Conservation (phyloP, 768 basidiomycete species). For the Tylopilus subfusipes region DNA sequence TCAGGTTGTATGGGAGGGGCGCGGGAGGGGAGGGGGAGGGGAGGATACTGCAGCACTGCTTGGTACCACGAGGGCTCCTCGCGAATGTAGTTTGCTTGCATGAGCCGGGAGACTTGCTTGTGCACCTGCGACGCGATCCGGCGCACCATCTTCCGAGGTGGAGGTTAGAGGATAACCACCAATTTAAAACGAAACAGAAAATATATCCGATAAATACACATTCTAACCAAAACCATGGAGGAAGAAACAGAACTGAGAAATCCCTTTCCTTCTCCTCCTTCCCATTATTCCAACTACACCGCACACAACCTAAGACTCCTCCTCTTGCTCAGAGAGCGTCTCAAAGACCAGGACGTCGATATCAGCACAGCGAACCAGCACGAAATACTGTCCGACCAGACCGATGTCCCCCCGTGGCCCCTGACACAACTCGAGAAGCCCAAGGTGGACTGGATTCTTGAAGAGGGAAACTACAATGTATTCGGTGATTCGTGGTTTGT, state of each 20-base stretch:
- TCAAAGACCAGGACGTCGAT: slow-evolving; percentile 35
- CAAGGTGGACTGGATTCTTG: slow-evolving; percentile 85
- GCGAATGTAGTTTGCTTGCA: slow-evolving; percentile 60
- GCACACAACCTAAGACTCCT: slow-evolving; percentile 69
- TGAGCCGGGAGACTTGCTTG: slow-evolving; percentile 77
- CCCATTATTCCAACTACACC: slow-evolving; percentile 77
- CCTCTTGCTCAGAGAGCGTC: slow-evolving; percentile 54
- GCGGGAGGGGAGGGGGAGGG: slow-evolving; percentile 78
- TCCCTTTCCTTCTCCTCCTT: slow-evolving; percentile 87
- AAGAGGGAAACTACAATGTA: slow-evolving; percentile 76
- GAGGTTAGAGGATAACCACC: not conserved
- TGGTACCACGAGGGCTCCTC: slow-evolving; percentile 78
- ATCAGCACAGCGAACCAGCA: slow-evolving; percentile 49
- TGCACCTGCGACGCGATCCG: slow-evolving; percentile 86
- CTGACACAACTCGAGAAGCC: slow-evolving; percentile 78
- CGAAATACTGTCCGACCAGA: slow-evolving; percentile 64
- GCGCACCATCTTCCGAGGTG: slow-evolving; percentile 45
- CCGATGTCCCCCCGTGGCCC: slow-evolving; percentile 75
- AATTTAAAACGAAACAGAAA: no score
- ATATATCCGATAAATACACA: not conserved
- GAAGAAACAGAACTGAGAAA: slow-evolving; percentile 77
- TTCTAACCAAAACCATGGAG: slow-evolving; percentile 27
- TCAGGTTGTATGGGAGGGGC: slow-evolving; percentile 55
- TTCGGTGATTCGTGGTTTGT: slow-evolving; percentile 93
- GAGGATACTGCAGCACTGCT: slow-evolving; percentile 85